Base-by-base conservation (phyloP, 345 rosid species). In the Clausena lansium region DNA sequence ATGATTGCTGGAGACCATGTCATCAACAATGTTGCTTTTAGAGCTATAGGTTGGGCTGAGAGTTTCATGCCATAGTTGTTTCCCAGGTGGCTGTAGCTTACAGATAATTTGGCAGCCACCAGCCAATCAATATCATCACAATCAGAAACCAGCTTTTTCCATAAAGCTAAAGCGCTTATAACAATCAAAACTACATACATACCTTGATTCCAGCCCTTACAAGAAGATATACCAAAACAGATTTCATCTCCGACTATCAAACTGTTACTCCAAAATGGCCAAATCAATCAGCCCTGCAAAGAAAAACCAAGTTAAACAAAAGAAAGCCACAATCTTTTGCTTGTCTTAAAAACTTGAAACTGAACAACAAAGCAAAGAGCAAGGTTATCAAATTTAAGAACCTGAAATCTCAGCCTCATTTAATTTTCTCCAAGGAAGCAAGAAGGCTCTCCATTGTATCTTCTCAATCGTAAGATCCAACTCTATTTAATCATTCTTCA, bases 191-290 rank as follows among this genome's bases (percentile, higher is more conserved):
- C 50, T 33, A 11, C 11, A 32, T 27, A 0, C 2, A 5, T 82
- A 93, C 99, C 91, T 96, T 96, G 83, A 96, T 96, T 63, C 99
- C 99, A 19, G 98, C 97, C 6, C 98, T 91, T 24, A 96, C 97
- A 79, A 94, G 97, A 84, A 96, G 94, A 87, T 96, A 97, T 22
- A 96, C 98, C 39, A 91, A 84, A 3, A 92, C 95, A 13, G 98
- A 93, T 72, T 94, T 94, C 95, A 81, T 96, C 98, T 64, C 98
- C 93, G 35, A 98, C 98, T 30, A 30, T 30, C 32, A 30, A 30
- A 70, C 92, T 81, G 88, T 92, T 91, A 78, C 88, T 88, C 32
- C 81, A 79, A n/a, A n/a, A 94, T 90, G 27, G 98, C 97, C 83
- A 96, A 81, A 78, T 91, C 98, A 76, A 96, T 88, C 14, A 94